Evolutionary conservation across 2,329 filamentous ascomycete genomes (phyloP).

Genomic region (Monilinia polystroma): DNA sequence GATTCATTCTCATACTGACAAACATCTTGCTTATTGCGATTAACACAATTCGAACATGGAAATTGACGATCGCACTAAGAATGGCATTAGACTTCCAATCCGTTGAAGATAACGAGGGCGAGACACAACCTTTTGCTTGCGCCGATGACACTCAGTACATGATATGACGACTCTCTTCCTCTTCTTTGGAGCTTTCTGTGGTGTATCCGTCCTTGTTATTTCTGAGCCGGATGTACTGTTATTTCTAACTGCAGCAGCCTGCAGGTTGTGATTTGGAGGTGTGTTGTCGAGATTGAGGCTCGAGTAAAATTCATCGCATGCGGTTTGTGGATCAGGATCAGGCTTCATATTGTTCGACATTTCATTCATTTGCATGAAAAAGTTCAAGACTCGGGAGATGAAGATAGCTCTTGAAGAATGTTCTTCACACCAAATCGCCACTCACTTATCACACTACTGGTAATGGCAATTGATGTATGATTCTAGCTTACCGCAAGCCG

Average conservation of each 20-base stretch:
- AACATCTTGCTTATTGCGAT: slow-evolving; percentile 54
- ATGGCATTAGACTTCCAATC: slow-evolving; percentile 25
- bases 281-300: slow-evolving; percentile 16
- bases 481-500: neutral
- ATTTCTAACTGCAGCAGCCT: slow-evolving; percentile 4
- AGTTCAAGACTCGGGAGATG: slow-evolving; percentile 45
- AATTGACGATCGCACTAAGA: slow-evolving; percentile 57
- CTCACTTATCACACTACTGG: slow-evolving; percentile 48
- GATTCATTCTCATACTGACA: slow-evolving; percentile 55
- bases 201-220: slow-evolving; percentile 15
- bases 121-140: slow-evolving; percentile 47
- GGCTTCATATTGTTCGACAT: slow-evolving; percentile 25
- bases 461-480: neutral
- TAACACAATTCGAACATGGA: slow-evolving; percentile 59
- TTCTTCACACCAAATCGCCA: slow-evolving; percentile 35
- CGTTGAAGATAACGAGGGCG: neutral
- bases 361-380: slow-evolving; percentile 56
- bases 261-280: slow-evolving; percentile 21
- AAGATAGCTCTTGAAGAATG: slow-evolving; percentile 66
- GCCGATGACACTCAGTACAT: slow-evolving; percentile 62
- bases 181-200: slow-evolving; percentile 46
- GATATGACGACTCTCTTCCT: slow-evolving; percentile 60
- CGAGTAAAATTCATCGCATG: slow-evolving; percentile 16
- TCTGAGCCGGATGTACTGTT: neutral
- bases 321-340: slow-evolving; percentile 4